Base-by-base conservation (phyloP, 2,329 filamentous ascomycete genomes). In the Hymenoscyphus fructigenus region DNA sequence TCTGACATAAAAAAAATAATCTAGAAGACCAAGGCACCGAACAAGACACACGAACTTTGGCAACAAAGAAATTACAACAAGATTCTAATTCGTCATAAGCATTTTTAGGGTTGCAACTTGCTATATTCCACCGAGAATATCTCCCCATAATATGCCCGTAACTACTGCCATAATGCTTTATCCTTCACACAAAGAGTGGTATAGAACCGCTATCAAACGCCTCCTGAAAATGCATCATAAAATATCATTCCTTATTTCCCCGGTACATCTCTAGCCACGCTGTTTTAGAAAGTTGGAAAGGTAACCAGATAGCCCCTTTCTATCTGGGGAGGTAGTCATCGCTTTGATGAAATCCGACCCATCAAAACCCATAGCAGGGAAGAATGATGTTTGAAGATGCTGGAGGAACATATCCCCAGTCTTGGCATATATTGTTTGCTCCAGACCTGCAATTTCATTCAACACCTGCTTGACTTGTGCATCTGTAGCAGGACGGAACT, bases 401-500 rank as follows among this genome's bases (percentile, higher is more conserved):
- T 85, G 84, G 28, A 94, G 84, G 76, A 97, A 98, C 63, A 87
- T 84, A 60, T 91, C 86, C 29, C 95, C 95, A 14, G 92, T 94
- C 81, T 98, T 98, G 70, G 86, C 84, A 75, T 97, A 94, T 67
- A 99, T 95, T 41, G 86, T 89, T 78, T 95, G 92, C 78, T 99
- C 93, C 65, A 99, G 79, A 2, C 84, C 86, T 2, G 93, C 93
- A 67, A 96, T 92, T 80, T 99, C 95, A 63, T 88, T 88, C 47
- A 99, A 84, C 0, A 97, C 91, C 77, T 93, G 90, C 76, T 91
- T 91, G 38, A 91, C 91, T 79, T 97, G 93, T 1, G 93, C 93
- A 76, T 99, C 95, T 62, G 81, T 79, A 68, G 88, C 88, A 0
- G 92, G 87, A 69, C 90, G 90, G 83, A 98, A 97, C 23, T 84